Base-by-base conservation (phyloP, 306 rosid species). In the Corylus heterophylla region DNA sequence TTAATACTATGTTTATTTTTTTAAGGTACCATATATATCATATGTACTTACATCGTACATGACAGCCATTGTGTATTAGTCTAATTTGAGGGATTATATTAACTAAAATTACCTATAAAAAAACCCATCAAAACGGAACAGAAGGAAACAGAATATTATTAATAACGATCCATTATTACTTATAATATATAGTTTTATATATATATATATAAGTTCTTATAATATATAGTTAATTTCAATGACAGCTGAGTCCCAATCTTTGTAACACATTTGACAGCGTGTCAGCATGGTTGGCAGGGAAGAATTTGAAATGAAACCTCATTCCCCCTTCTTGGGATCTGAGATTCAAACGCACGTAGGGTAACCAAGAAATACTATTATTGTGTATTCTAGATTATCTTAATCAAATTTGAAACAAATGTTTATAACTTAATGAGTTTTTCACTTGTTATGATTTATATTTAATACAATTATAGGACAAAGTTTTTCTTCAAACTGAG, bases 291-390 rank as follows among this genome's bases (percentile, higher is more conserved):
- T 63, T 63, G 47, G 47, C 22, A 25, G 66, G 66, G 31, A 59
- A 59, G 66, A 25, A 59, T 20, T 25, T 59, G 29, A 59, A 59
- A 22, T 25, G 66, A 59, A 63, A 63, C 45, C 45, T 31, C 22
- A 31, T 63, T 63, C 67, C 39, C 6, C 37, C 27, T 11, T 61
- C 69, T 63, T 63, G 69, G 69, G 69, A 63, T 63, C 69, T 63
- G 45, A 63, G 20, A 29, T 31, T 31, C 9, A 29, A 14, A 63
- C 52, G 8, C 51, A 8, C 2, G 51, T 8, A 9, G 51, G 51
- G 2, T 7, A 8, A 48, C 51, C 51, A 48, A 7, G 12, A 31
- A 31, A 31, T 31, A 31, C 2, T 31, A 31, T 31, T 31, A 31
- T 31, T 31, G 35, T 0, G 35, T 31, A 31, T 31, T 31, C 35